phyloP scores from a whole-genome alignment of 352 stramenopile genomes.

The Phytophthora foliorum region DNA sequence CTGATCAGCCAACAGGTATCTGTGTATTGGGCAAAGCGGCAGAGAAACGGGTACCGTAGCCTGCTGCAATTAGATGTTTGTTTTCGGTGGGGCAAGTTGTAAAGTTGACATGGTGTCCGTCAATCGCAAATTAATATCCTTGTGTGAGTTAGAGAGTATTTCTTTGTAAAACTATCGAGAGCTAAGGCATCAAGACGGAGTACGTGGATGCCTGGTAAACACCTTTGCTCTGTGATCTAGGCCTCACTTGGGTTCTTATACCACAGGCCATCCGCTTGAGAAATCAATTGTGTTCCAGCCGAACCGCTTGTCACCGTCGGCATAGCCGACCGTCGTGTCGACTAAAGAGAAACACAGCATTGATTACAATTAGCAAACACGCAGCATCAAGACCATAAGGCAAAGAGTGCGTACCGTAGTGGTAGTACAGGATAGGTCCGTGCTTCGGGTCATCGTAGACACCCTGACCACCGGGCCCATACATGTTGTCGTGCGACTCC shows the following conservation, averaged over 20 bases:
- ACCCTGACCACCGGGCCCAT: conserved; percentile 52
- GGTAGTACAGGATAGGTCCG: conserved; percentile 62
- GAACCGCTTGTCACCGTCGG: conserved; percentile 56
- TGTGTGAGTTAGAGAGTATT: background rate
- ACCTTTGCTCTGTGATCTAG: background rate
- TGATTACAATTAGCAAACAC: background rate
- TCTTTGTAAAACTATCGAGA: background rate
- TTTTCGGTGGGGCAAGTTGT: background rate
- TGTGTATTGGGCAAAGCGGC: too few species aligned
- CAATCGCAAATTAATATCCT: too few species aligned
- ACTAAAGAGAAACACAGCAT: conserved; percentile 38
- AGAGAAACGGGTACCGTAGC: too few species aligned
- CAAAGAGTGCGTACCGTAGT: conserved; percentile 46
- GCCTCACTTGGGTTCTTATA: conserved; percentile 2
- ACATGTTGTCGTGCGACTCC: conserved; percentile 49
- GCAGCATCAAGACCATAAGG: background rate
- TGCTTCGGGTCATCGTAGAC: conserved; percentile 55
- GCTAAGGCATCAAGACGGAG: too few species aligned
- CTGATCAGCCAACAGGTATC: too few species aligned
- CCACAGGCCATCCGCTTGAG: conserved; percentile 52
- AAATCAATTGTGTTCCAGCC: conserved; percentile 64
- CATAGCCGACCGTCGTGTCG: conserved; percentile 51
- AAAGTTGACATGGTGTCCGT: background rate
- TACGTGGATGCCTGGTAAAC: too few species aligned
- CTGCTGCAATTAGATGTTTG: too few species aligned